Evolutionary conservation across 139 green algal genomes (phyloP).

Genomic region (Picochlorum costavermella): DNA sequence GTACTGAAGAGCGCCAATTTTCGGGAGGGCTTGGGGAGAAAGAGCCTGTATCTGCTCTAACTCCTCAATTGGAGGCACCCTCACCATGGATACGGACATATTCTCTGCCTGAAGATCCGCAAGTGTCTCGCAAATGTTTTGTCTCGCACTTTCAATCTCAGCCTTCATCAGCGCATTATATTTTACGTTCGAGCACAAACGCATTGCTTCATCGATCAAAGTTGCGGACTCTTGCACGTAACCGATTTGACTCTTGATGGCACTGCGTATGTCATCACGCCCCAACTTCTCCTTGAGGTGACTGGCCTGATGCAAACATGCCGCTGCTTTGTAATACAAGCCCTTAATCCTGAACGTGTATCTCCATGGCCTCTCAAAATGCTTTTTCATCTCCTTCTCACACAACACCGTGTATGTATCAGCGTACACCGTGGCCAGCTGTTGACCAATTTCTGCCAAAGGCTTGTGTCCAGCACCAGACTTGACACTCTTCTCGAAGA

Average conservation of each 20-base stretch:
- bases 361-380: slow-evolving; percentile 78
- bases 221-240: slow-evolving; percentile 27
- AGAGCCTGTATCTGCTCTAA: slow-evolving; percentile 8
- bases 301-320: slow-evolving; percentile 38
- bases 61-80: too few relatives aligned
- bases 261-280: slow-evolving; percentile 14
- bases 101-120: slow-evolving; percentile 19
- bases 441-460: slow-evolving; percentile 64
- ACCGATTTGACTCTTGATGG: slow-evolving; percentile 36
- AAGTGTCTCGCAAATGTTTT: slow-evolving; percentile 40
- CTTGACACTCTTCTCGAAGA: slow-evolving; percentile 77
- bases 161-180: slow-evolving; percentile 6
- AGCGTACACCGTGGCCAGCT: slow-evolving; percentile 48
- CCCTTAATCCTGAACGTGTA: slow-evolving; percentile 38
- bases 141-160: slow-evolving; percentile 28
- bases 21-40: slow-evolving; percentile 46
- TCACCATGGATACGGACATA: too few relatives aligned
- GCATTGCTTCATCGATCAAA: slow-evolving; percentile 14
- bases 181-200: too few relatives aligned
- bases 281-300: slow-evolving; percentile 12
- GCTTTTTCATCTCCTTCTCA: slow-evolving; percentile 32
- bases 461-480: slow-evolving; percentile 58
- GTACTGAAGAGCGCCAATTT: slow-evolving; percentile 27
- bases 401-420: slow-evolving; percentile 52
- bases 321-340: slow-evolving; percentile 56